Base-by-base conservation (phyloP, 441 rosid species). In the Arabidopsis hybrid region DNA sequence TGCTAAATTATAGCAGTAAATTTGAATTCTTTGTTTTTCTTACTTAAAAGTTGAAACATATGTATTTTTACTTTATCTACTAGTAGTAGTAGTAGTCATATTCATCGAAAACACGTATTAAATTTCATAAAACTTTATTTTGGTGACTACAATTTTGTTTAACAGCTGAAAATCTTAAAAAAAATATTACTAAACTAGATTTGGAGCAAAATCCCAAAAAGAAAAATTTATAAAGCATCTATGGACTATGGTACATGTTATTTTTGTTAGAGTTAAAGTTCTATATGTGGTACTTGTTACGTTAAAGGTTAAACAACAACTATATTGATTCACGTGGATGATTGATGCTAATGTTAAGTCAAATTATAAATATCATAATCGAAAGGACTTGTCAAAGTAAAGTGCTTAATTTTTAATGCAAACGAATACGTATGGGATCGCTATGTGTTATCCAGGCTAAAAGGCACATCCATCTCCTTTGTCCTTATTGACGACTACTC, bases 401-500 rank as follows among this genome's bases (percentile, higher is more conserved):
- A 72, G 32, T 59, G 64, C 42, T 35, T 57, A 59, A 40, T 49
- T 16, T 64, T 49, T 32, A 71, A 67, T 70, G 76, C 60, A 71
- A 71, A 49, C 35, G 40, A 57, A 62, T 46, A 70, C 61, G 67
- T 77, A 77, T 60, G 72, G 67, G 76, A 77, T 77, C 36, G 42
- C 36, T 58, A 47, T 63, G 80, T 65, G 80, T 71, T 65, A 65
- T 77, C 77, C 73, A 77, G 64, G 63, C 64, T 51, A 60, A 71
- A 71, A 72, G 45, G 72, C 80, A 77, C 43, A 71, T 77, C 69
- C 73, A 49, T 58, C 72, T 77, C 77, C 38, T 72, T 66, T 77
- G 69, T 72, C 80, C 60, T 71, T 60, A 61, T 75, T 56, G 38
- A 50, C 56, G 57, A 16, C 73, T 46, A 6, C 38, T 50, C 43